Evolutionary conservation across 306 rosid genomes (phyloP).

Genomic region (Dryas alaskensis): DNA sequence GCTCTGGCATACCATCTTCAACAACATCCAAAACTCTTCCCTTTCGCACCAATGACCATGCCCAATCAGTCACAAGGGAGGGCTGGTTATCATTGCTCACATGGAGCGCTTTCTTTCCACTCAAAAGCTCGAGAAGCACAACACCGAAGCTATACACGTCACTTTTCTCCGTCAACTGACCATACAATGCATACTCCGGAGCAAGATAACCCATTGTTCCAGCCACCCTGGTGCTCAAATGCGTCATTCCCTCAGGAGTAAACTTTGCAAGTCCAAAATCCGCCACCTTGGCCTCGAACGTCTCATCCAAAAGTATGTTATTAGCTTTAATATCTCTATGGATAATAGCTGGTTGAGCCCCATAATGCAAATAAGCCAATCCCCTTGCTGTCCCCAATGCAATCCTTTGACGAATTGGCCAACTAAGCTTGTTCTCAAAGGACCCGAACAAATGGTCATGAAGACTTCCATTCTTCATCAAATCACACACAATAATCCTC

Average conservation of each 20-base stretch:
- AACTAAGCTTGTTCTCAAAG: conserved; percentile 50
- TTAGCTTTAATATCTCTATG: conserved; percentile 93
- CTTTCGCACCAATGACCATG: conserved; percentile 77
- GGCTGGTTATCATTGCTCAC: conserved; percentile 49
- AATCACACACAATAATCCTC: conserved; percentile 89
- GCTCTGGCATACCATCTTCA: conserved; percentile 69
- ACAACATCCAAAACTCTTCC: conserved; percentile 70
- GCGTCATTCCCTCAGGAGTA: conserved; percentile 87
- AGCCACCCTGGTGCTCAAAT: conserved; percentile 92
- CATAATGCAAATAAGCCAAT: conserved; percentile 86
- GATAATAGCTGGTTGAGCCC: conserved; percentile 89
- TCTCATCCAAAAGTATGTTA: conserved; percentile 83
- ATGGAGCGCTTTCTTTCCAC: conserved; percentile 85
- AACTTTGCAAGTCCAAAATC: conserved; percentile 94
- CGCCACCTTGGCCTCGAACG: conserved; percentile 80
- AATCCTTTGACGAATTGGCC: conserved; percentile 75
- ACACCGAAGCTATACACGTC: conserved; percentile 91
- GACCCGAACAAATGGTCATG: conserved; percentile 83
- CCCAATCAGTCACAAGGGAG: conserved; percentile 71
- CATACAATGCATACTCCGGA: conserved; percentile 93
- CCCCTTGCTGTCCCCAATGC: conserved; percentile 91
- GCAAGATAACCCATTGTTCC: conserved; percentile 98
- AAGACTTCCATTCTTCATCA: conserved; percentile 89
- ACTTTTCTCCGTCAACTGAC: conserved; percentile 88
- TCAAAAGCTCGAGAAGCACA: conserved; percentile 86